These are phyloP conservation scores for Botrytis medusae DNA, from an alignment of 2,329 filamentous ascomycete genomes.

Conservation along the genomic window DNA sequence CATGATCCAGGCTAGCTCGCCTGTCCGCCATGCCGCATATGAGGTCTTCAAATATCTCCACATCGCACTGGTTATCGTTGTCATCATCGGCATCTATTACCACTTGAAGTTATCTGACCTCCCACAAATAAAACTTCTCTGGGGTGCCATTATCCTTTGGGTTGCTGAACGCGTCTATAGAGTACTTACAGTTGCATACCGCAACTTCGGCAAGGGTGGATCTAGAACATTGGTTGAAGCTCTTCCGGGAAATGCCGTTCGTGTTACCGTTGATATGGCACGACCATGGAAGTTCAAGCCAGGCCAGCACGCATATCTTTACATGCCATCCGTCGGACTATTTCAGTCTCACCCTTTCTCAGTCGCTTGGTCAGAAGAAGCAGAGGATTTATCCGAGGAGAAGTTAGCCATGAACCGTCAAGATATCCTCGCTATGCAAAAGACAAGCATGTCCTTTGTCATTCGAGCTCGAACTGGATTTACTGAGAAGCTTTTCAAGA, in stretches of 20 bases:
- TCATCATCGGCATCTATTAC: slow-evolving; percentile 65
- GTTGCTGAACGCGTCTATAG: slow-evolving; percentile 60
- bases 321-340: slow-evolving; percentile 69
- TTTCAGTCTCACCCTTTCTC: slow-evolving; percentile 81
- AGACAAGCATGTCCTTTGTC: slow-evolving; percentile 67
- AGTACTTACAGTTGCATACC: slow-evolving; percentile 59
- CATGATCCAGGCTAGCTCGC: slow-evolving; percentile 66
- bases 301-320: slow-evolving; percentile 77
- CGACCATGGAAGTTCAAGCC: slow-evolving; percentile 75
- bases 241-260: slow-evolving; percentile 71
- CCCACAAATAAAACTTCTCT: slow-evolving; percentile 58
- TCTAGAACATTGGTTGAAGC: slow-evolving; percentile 71
- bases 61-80: slow-evolving; percentile 60
- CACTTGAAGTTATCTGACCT: slow-evolving; percentile 58
- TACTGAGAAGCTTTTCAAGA: slow-evolving; percentile 67
- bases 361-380: slow-evolving; percentile 73
- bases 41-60: slow-evolving; percentile 75
- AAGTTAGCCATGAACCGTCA: slow-evolving; percentile 60
- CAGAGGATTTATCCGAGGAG: slow-evolving; percentile 50
- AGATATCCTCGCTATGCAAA: slow-evolving; percentile 59
- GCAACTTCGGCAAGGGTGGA: slow-evolving; percentile 66
- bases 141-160: slow-evolving; percentile 67
- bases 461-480: slow-evolving; percentile 73
- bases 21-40: slow-evolving; percentile 75
- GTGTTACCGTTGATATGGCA: slow-evolving; percentile 71